Evolutionary conservation across 1,284 basidiomycete genomes (phyloP), one percentile per base, ranked within the genome.

Genomic region (Cerioporus squamosus): DNA sequence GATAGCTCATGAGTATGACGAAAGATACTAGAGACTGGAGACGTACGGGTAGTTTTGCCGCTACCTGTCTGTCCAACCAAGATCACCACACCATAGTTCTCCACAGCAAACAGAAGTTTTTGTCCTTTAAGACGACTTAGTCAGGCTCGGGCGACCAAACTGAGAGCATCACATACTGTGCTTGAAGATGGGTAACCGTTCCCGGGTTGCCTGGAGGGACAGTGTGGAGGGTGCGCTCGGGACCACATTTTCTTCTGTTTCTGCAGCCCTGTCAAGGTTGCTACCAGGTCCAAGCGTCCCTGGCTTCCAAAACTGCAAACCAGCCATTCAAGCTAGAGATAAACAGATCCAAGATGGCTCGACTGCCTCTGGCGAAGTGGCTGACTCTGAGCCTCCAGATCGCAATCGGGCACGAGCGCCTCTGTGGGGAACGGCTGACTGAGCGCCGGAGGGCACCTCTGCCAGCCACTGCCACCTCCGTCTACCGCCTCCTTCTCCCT

Each of bases 61-160:
- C 93, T 97, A 4, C 97, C 97, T 0, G 97, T 99, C 71, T 98
- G 95, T 12, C 95, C 96, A 22, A 98, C 91, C 5, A 97, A 87
- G 53, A 99, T 94, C 2, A 90, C 81, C 2, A 96, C 91, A 1
- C 88, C 89, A 71, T 91, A 84, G 48, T 82, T 86, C 76, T 98
- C 95, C 18, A 98, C 76, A 58, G 89, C 88, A 70, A 94, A 92
- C 3, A 98, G 75, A 14, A 98, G 78, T 61, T 88, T 86, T 43
- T 91, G 80, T 51, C 87, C 92, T 94, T 61, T 8, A 18, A 15
- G 40, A 52, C 29, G 5, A 29, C 29, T 24, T n/a, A 8, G 17
- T 36, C 18, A 39, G 26, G 20, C 51, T 53, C 33, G 17, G 48
- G 4, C 3, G 14, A 14, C 5, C 1, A 5, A 5, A 23, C n/a